These are phyloP conservation scores for Cetradonia linearis DNA, from an alignment of 495 filamentous ascomycete species.

Conservation along the genomic window DNA sequence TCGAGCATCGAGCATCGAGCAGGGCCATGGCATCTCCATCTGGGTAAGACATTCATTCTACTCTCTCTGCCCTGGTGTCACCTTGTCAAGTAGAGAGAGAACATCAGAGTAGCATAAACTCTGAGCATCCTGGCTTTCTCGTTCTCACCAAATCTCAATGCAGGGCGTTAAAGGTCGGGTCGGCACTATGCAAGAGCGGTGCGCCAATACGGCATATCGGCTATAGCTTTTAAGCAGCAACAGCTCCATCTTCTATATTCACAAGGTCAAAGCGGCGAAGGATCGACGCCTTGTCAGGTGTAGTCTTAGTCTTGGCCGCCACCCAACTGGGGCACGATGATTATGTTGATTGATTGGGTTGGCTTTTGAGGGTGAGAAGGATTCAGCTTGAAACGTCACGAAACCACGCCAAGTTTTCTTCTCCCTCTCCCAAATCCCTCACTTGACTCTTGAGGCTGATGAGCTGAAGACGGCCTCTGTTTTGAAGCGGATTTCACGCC, in stretches of 20 bases:
- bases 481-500: background rate
- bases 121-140: too few species aligned
- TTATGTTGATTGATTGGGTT: background rate
- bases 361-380: background rate
- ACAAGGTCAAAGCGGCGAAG: background rate
- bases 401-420: background rate
- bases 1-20: background rate
- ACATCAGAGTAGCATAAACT: background rate
- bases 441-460: background rate
- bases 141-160: background rate
- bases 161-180: background rate
- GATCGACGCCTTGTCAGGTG: background rate
- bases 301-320: background rate
- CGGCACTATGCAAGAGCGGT: background rate
- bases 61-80: too few species aligned
- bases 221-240: too few species aligned
- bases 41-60: background rate
- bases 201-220: background rate
- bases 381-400: conserved; percentile 4
- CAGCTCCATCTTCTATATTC: too few species aligned
- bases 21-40: background rate
- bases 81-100: background rate
- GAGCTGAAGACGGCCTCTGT: background rate
- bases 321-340: background rate
- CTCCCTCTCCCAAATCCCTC: background rate